Percentiles rank a stretch among this genome's conserved stretches.
Evolutionary conservation across 1,284 basidiomycete species (phyloP).

Genomic region (Sanghuangporus weigelae): DNA sequence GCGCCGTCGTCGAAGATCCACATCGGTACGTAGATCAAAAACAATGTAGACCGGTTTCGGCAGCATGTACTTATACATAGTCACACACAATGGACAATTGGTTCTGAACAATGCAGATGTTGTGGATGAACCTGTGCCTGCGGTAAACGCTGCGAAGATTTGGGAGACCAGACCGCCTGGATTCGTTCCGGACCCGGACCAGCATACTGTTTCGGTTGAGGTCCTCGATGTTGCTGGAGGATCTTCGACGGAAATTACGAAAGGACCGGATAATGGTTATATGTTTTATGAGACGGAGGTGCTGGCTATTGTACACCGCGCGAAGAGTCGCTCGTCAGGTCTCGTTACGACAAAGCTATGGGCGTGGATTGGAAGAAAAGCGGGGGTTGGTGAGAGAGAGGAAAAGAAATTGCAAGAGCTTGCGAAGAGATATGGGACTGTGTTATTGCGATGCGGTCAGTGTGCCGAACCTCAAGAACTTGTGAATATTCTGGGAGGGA

Average conservation of each 20-base stretch:
- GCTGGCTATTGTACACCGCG: slow-evolving; percentile 60
- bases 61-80: slow-evolving; percentile 6
- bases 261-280: slow-evolving; percentile 29
- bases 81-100: slow-evolving; percentile 6
- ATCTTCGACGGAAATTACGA: slow-evolving; percentile 25
- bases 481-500: slow-evolving; percentile 59
- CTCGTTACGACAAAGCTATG: slow-evolving; percentile 65
- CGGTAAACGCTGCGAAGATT: slow-evolving; percentile 44
- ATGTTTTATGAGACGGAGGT: slow-evolving; percentile 71
- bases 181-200: slow-evolving; percentile 33
- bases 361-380: slow-evolving; percentile 63
- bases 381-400: slow-evolving; percentile 49
- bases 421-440: slow-evolving; percentile 63
- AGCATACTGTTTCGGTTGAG: slow-evolving; percentile 64
- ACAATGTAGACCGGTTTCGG: not conserved
- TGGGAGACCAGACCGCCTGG: slow-evolving; percentile 27
- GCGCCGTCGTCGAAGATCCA: slow-evolving; percentile 6
- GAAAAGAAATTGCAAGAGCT: slow-evolving; percentile 62
- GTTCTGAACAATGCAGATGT: slow-evolving; percentile 29
- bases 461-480: slow-evolving; percentile 57
- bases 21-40: slow-evolving; percentile 13
- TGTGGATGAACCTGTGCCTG: slow-evolving; percentile 42
- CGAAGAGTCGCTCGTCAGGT: slow-evolving; percentile 56
- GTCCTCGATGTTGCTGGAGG: slow-evolving; percentile 53
- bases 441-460: slow-evolving; percentile 39